Percentiles rank a stretch among this genome's conserved stretches.
Conservation (phyloP, 1,139 yeast species). For the Spathaspora sp. region DNA sequence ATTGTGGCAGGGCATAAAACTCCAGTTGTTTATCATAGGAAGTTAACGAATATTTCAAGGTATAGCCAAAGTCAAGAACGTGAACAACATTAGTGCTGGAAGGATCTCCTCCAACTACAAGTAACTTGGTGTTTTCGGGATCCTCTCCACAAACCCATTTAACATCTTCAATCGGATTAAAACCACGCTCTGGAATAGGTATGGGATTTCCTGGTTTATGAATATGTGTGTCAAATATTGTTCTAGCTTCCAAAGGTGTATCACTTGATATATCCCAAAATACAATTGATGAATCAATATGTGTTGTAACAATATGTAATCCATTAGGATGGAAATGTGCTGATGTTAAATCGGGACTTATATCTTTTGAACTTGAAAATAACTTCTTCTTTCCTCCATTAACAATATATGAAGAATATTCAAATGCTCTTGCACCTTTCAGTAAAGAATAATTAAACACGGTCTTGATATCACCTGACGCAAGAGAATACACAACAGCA, state of each 20-base stretch:
- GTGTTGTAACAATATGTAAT: constrained; percentile 73
- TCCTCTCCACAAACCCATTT: constrained; percentile 78
- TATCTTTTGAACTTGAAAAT: constrained; percentile 41
- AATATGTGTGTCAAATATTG: constrained; percentile 63
- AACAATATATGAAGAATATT: constrained; percentile 27
- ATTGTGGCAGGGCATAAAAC: constrained; percentile 66
- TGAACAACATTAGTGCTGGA: constrained; percentile 55
- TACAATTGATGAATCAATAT: constrained; percentile 78
- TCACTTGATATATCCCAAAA: constrained; percentile 93
- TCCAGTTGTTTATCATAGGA: constrained; percentile 81
- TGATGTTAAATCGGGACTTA: constrained; percentile 52
- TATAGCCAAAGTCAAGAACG: constrained; percentile 74
- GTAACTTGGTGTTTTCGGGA: constrained; percentile 75
- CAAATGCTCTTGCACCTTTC: constrained; percentile 35
- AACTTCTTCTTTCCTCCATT: constrained; percentile 47
- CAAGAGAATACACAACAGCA: constrained; percentile 69
- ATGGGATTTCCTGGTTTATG: constrained; percentile 48
- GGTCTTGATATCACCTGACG: constrained; percentile 55
- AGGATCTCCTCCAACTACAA: constrained; percentile 69
- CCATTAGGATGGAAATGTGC: constrained; percentile 94
- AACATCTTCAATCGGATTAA: constrained; percentile 40
- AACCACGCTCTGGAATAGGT: constrained; percentile 17
- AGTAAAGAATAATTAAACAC: constrained; percentile 56
- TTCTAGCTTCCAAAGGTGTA: constrained; percentile 69
- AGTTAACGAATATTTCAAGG: constrained; percentile 76